Base-by-base conservation (phyloP, 306 rosid genomes). In the Quillaja saponaria region DNA sequence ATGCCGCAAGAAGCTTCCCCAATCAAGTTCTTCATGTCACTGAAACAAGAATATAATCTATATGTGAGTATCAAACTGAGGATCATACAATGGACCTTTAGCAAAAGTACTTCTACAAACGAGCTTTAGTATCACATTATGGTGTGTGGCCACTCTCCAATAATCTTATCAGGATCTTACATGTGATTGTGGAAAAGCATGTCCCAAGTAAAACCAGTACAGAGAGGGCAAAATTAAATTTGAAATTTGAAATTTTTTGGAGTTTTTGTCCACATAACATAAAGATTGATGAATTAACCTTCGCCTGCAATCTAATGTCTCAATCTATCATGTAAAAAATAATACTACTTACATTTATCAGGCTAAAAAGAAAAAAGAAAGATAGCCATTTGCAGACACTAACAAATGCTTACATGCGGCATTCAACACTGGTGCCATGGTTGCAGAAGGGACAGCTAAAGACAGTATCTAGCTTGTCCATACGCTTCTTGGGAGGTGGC, bases 391-490 rank as follows among this genome's bases (percentile, higher is more conserved):
- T 8, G 47, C 6, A 50, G 13, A 19, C 15, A 34, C 40, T 18
- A 40, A 51, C 5, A 34, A 54, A 49, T 63, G 21, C 95, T 82
- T 80, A 92, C 99, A 92, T 80, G 78, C 89, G 87, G 63, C 96
- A 89, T 64, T 92, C 99, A 2, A 92, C 95, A 19, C 98, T 81
- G 71, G 87, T 75, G 17, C 98, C 96, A 52, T 92, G 98, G 67
- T 87, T 85, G 76, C 98, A 92, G 84, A 92, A 92, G 76, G 98
- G 98, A 42, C 98, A 88, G 72, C 96, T 84, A 67, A 92, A 92
- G 42, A 88, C 96, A 31, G 96, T 88, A 66, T 92, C 98, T 44
- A 88, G 98, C 89, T 88, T 92, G 74, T 89, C 98, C 87, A 79
- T 86, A 57, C 98, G 82, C 78, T 92, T 92, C 88, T 83, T 88